Conservation (phyloP, 306 rosid genomes). For the Mimosa bimucronata region DNA sequence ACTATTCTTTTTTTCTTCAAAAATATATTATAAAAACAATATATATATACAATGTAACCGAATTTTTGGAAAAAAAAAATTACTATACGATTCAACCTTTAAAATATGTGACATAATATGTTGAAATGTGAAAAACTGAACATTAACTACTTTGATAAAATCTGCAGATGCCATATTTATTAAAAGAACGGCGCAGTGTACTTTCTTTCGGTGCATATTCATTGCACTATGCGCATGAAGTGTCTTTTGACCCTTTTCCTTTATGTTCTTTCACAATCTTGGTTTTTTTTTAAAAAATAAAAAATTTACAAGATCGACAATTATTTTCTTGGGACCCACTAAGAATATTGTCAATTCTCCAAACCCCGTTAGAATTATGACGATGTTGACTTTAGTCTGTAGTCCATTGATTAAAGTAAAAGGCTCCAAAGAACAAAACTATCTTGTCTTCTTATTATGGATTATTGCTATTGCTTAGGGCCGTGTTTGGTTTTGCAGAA, state of each 20-base stretch:
- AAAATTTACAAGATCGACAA: slow-evolving; percentile 27
- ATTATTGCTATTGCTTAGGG: not conserved
- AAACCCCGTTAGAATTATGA: slow-evolving; percentile 42
- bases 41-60: too few relatives aligned
- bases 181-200: not conserved
- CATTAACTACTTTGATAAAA: not conserved
- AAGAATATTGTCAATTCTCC: slow-evolving; percentile 37
- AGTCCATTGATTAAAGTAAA: slow-evolving; percentile 29
- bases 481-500: slow-evolving; percentile 50
- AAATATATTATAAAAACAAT: too few relatives aligned
- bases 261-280: slow-evolving; percentile 31
- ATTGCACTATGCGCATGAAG: slow-evolving; percentile 43
- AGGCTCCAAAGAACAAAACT: not conserved
- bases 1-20: too few relatives aligned
- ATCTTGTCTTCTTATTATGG: slow-evolving; percentile 17
- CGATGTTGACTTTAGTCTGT: slow-evolving; percentile 45
- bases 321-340: slow-evolving; percentile 40
- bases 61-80: too few relatives aligned
- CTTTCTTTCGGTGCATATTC: slow-evolving; percentile 28
- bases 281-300: not conserved
- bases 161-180: not conserved
- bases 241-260: slow-evolving; percentile 8
- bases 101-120: too few relatives aligned
- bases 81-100: too few relatives aligned
- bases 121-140: not conserved